phyloP scores from a whole-genome alignment of 78 protist species.

The Dictyostelium discoideum region DNA sequence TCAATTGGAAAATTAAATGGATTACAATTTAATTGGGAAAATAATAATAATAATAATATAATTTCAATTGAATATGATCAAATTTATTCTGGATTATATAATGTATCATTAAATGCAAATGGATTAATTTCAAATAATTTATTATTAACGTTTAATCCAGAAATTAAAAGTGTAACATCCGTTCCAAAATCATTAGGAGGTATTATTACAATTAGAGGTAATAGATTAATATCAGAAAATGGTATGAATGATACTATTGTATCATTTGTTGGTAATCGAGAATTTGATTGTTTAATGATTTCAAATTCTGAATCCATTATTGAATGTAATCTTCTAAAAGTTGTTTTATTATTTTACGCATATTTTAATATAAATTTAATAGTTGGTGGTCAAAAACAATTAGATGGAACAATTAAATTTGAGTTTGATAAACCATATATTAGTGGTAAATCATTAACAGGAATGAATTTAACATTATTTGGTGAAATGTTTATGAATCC shows the following conservation, averaged over 20 bases:
- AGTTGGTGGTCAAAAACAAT: neutral
- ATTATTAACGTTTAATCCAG: neutral
- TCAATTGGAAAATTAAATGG: neutral
- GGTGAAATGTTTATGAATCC: neutral
- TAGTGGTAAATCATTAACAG: neutral
- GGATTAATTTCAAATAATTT: neutral
- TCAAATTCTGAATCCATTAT: neutral
- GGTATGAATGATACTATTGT: neutral
- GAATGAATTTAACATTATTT: neutral
- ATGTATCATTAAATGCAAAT: neutral
- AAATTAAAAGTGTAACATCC: neutral
- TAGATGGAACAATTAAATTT: neutral
- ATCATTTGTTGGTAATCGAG: neutral
- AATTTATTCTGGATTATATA: neutral
- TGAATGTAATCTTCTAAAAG: neutral
- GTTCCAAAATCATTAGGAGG: neutral
- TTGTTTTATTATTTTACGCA: no score
- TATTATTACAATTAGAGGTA: neutral
- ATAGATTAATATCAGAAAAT: neutral
- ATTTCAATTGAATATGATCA: neutral
- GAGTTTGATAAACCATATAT: neutral
- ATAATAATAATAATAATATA: no score
- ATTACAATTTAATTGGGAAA: neutral
- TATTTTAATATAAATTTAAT: no score
- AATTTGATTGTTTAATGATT: neutral